Evolutionary conservation across 2,329 filamentous ascomycete genomes (phyloP), one percentile per base, ranked within the genome.

Genomic region (Microsporum audouinii): DNA sequence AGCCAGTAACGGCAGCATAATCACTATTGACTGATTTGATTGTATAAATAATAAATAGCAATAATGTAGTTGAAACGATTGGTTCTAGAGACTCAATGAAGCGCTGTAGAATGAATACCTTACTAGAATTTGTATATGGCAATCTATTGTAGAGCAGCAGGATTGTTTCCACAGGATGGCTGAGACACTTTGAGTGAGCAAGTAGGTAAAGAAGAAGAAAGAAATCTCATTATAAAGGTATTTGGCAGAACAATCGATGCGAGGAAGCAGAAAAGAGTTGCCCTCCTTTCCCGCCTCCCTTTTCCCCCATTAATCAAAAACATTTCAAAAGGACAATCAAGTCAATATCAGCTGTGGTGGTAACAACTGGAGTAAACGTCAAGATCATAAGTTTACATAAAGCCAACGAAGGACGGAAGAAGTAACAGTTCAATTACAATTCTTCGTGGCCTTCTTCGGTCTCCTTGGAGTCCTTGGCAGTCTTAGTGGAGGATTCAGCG

Each of bases 371-470:
- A 36, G 33, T 34, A 34, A 55, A 36, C 33, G 49, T 55, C 17
- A 36, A 17, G 10, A n/a, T 55, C 49, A 36, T 55, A 55, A 55
- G 49, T 49, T 49, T 55, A 55, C 49, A 55, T 55, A 10, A 55
- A 8, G 23, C 23, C 23, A 29, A 8, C 45, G 45, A 31, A 49
- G 27, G n/a, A 45, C 12, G 5, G 8, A 23, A n/a, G 4, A 31
- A 29, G 29, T 27, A 17, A 27, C 17, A 23, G 17, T 23, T 23
- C 17, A 41, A 68, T 73, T 68, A 76, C 65, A 76, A 66, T 66
- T 76, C 74, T 66, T 76, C 73, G 61, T 76, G 74, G 7, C 65
- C 67, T 23, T 23, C 17, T 23, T 23, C 17, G 17, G 17, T 23
- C 17, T 23, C 17, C 17, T 23, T 23, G 55, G 68, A 63, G 47